These are phyloP conservation scores for Backusella morwellensis DNA, from an alignment of 192 early-diverging fungal genomes.

Conservation along the genomic window DNA sequence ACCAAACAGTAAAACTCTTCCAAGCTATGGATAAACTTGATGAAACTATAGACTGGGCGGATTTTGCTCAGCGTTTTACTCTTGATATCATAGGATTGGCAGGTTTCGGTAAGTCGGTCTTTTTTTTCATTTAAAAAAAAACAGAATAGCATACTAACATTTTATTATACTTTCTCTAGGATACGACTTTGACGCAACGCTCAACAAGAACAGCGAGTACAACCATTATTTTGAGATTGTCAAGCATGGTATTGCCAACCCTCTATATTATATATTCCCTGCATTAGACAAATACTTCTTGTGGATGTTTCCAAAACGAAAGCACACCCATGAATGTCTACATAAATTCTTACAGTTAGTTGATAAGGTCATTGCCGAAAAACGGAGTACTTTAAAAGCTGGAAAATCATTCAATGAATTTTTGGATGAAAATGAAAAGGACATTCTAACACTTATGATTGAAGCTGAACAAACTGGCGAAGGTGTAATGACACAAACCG, in stretches of 20 bases:
- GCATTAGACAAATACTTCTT: background rate
- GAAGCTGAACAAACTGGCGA: conserved; percentile 10
- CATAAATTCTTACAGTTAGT: background rate
- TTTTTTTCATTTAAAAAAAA: background rate
- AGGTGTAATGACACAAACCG: background rate
- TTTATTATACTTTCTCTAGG: background rate
- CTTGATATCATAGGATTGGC: conserved; percentile 27
- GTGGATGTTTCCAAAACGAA: conserved; percentile 2
- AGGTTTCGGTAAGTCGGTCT: conserved; percentile 16
- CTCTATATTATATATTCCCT: background rate
- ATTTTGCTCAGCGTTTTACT: background rate
- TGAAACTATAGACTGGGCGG: background rate
- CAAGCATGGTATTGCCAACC: background rate
- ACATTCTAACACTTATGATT: conserved; percentile 32
- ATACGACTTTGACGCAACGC: background rate
- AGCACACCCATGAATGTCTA: background rate
- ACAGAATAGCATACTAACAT: too few relatives aligned
- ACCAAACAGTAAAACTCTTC: conserved; percentile 15
- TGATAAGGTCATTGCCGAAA: background rate
- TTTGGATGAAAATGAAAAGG: conserved; percentile 24
- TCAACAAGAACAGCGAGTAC: background rate
- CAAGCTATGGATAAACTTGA: background rate
- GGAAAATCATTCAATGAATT: background rate
- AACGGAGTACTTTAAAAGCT: background rate
- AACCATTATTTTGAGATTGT: conserved; percentile 2